Conservation (phyloP, 192 early-diverging fungal genomes). For the Spizellomyces punctatus region DNA sequence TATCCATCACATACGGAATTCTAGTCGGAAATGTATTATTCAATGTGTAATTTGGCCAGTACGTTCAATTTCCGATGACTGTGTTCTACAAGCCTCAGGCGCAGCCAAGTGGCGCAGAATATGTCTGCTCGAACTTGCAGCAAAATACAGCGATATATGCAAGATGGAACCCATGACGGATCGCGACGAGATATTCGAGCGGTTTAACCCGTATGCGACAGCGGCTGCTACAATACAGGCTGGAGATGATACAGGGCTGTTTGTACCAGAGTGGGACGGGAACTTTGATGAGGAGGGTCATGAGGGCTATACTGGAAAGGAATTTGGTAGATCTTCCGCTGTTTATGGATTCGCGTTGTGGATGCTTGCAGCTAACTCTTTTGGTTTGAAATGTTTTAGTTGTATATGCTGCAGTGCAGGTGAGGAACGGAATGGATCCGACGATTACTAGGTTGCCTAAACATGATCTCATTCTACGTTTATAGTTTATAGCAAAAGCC, state of each 20-base stretch:
- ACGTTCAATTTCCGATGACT: too few relatives aligned
- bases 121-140: too few relatives aligned
- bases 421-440: not conserved
- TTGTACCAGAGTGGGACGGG: constrained; percentile 7
- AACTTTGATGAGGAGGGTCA: not conserved
- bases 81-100: too few relatives aligned
- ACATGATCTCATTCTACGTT: not conserved
- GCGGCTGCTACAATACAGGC: constrained; percentile 18
- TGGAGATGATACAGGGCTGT: constrained; percentile 2
- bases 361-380: not conserved
- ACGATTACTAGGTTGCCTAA: not conserved
- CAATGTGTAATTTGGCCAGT: too few relatives aligned
- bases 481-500: constrained; percentile 24
- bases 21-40: too few relatives aligned
- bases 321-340: not conserved
- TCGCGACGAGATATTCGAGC: not conserved
- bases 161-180: not conserved
- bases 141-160: too few relatives aligned
- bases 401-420: constrained; percentile 25
- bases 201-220: constrained; percentile 22
- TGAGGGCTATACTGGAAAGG: not conserved
- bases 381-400: constrained; percentile 5
- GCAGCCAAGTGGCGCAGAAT: too few relatives aligned
- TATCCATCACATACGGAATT: too few relatives aligned
- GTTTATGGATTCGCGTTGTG: not conserved